Evolutionary conservation across 2,329 filamentous ascomycete genomes (phyloP), one percentile per base, ranked within the genome.

Genomic region (Davidsoniella eucalypti): DNA sequence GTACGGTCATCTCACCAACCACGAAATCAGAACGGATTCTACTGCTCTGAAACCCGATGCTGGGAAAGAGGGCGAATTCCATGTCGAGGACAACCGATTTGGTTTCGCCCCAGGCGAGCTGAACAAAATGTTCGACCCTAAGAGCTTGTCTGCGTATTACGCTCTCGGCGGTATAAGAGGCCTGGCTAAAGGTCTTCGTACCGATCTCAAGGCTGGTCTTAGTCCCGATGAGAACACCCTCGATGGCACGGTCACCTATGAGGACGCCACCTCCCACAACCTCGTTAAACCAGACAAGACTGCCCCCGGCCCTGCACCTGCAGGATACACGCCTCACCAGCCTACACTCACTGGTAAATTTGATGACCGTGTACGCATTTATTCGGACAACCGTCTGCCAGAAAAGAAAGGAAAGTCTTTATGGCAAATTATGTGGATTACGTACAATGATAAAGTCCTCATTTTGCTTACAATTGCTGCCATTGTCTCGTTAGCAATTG

Each of bases 41-140:
- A 74, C 81, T 55, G 86, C 86, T 0, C 66, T 94, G 54, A 77
- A 72, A 46, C 84, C 87, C 0, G 86, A 93, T 60, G 72, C 77
- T 37, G 84, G 84, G 5, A 84, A 80, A 48, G 84, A 88, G 61
- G 70, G 67, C 16, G 84, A 90, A 55, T 94, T 93, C 58, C 58
- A 76, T 12, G 79, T 90, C 9, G 72, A 81, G 5, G 71, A 87
- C 61, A 94, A 92, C 61, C 82, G 82, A 0, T 94, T 94, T 59
- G 87, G 86, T 14, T 94, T 87, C 61, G 78, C 80, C 2, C 84
- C 84, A 2, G 87, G 88, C 12, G 81, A 93, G 60, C 70, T 95
- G 55, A 82, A 80, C 58, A 94, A 94, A 64, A 75, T 94, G 67
- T 78, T 90, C 54, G 92, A 93, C 61, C 88, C 88, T 3, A 94